Base-by-base conservation (phyloP, 768 basidiomycete genomes). In the Lepiota venenata region DNA sequence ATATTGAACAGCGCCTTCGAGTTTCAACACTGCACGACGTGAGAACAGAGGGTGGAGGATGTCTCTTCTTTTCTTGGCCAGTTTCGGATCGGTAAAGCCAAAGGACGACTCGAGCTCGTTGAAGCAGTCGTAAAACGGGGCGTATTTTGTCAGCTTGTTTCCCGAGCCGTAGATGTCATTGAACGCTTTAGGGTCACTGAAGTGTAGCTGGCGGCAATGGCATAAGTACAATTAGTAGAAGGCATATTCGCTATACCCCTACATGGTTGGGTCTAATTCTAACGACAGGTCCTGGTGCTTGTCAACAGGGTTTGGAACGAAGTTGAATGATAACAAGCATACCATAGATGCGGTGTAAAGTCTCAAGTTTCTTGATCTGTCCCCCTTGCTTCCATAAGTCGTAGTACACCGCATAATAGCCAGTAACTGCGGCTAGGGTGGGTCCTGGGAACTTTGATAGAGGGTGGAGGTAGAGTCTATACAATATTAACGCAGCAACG, bases 221-320 rank as follows among this genome's bases (percentile, higher is more conserved):
- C 14, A 58, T 20, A 10, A 44, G 15, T n/a, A 14, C 37, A 29
- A 21, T 12, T 38, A 16, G 27, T 25, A 11, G 50, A 55, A 35
- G 22, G 12, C 21, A 21, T 6, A 5, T 22, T 10, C 11, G 16
- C 5, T 15, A 2, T 25, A 25, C 64, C 41, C 41, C 10, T 11
- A 74, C 74, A 60, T 71, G 63, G 52, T 74, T 71, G 2, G 74
- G 72, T 9, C 64, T 66, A 25, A 74, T 61, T 40, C 74, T 58
- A 21, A 74, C 67, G 2, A 75, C 66, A 29, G 69, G 65, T 4
- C 72, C 71, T 73, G 38, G 14, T n/a, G n/a, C 40, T 14, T 37
- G 40, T 22, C 27, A 44, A 16, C 12, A 25, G 16, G 20, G 10
- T 18, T 37, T 14, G 20, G 21, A 21, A 41, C 10, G 15, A 50